phyloP scores from a whole-genome alignment of 805 yeast genomes.

The Kazachstania kunashirensis region DNA sequence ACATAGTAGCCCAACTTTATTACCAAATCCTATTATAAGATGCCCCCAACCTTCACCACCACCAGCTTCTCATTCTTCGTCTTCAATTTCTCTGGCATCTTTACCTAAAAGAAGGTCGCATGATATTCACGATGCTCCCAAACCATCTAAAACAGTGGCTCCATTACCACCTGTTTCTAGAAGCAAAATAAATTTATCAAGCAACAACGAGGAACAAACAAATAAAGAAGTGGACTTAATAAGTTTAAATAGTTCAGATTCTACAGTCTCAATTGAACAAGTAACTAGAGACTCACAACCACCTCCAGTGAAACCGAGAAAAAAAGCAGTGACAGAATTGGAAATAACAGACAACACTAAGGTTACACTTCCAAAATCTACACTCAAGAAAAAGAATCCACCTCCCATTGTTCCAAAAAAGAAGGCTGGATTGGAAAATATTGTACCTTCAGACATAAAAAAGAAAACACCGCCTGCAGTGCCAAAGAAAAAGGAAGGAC shows the following conservation, averaged over 20 bases:
- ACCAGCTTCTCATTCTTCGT: not conserved
- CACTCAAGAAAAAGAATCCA: not conserved
- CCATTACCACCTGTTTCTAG: not conserved
- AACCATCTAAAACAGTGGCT: not conserved
- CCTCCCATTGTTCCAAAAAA: conserved; percentile 5
- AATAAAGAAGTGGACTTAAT: too few species aligned
- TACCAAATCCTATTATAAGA: too few species aligned
- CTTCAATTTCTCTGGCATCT: not conserved
- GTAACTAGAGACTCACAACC: too few species aligned
- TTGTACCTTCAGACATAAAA: not conserved
- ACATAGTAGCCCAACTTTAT: not conserved
- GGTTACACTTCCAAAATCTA: not conserved
- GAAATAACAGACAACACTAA: not conserved
- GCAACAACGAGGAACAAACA: too few species aligned
- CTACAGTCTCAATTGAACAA: not conserved
- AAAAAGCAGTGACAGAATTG: not conserved
- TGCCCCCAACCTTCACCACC: not conserved
- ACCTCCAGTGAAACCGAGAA: conserved; percentile 1
- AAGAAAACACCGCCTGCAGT: conserved; percentile 20
- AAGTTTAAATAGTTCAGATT: not conserved
- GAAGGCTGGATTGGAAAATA: not conserved
- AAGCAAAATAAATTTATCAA: too few species aligned
- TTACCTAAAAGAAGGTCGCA: not conserved
- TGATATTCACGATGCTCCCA: not conserved
- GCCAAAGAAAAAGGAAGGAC: conserved; percentile 24